A percentile compares a stretch with the other conserved stretches of the same genome.
These are phyloP conservation scores for Ramaria sp. DNA, from an alignment of 768 basidiomycete species.

Conservation along the genomic window DNA sequence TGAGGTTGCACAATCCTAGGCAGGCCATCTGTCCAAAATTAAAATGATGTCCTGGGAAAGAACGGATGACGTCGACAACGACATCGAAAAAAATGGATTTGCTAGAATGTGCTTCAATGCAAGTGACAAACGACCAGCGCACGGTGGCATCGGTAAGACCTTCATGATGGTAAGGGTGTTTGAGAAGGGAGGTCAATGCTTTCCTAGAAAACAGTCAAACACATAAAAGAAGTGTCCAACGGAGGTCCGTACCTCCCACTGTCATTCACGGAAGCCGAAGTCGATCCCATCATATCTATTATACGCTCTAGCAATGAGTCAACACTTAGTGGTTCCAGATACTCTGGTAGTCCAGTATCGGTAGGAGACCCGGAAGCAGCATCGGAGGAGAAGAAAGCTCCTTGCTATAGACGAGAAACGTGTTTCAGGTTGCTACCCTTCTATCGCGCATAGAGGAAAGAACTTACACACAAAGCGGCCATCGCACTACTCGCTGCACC, in stretches of 20 bases:
- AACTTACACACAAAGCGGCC: constrained; percentile 78
- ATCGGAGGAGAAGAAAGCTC: constrained; percentile 63
- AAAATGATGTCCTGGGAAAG: constrained; percentile 42
- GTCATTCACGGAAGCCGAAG: constrained; percentile 35
- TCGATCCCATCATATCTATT: constrained; percentile 56
- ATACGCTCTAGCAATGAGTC: constrained; percentile 51
- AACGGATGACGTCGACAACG: constrained; percentile 54
- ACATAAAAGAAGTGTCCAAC: not conserved
- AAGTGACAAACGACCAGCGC: constrained; percentile 55
- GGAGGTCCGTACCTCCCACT: constrained; percentile 52
- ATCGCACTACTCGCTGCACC: constrained; percentile 79
- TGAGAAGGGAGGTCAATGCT: constrained; percentile 60
- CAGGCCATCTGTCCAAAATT: constrained; percentile 66
- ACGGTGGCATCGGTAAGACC: constrained; percentile 56
- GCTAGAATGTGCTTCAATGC: constrained; percentile 35
- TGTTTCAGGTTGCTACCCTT: not conserved
- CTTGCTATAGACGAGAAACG: constrained; percentile 39
- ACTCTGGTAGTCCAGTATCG: constrained; percentile 38
- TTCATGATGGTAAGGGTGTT: constrained; percentile 41
- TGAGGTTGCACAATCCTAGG: constrained; percentile 76
- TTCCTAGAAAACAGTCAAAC: constrained; percentile 37
- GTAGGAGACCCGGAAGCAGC: constrained; percentile 49
- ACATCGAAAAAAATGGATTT: constrained; percentile 68
- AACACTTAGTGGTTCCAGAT: constrained; percentile 43
- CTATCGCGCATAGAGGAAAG: not conserved